Evolutionary conservation across 306 rosid genomes (phyloP), one percentile per base, ranked within the genome.

Genomic region (Mimosa pudica): DNA sequence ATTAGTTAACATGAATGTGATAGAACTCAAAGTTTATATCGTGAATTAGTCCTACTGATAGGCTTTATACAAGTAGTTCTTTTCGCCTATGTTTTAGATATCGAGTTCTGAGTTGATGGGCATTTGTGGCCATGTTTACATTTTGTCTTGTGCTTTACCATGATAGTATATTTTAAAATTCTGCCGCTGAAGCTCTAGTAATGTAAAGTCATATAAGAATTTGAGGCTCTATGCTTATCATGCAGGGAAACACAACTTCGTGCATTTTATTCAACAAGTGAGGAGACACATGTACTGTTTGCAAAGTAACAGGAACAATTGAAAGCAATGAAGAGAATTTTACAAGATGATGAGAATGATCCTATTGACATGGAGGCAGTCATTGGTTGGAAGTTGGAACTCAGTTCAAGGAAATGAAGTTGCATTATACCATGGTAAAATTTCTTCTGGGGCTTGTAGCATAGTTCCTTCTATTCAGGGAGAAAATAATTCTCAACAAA

Each of bases 221-320:
- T 38, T 35, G 48, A 24, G 72, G 63, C 66, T 10, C 24, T 42
- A 33, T 44, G 54, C 33, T 20, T 86, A 78, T 52, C 64, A 54
- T 82, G 85, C 88, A 94, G 98, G 85, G 98, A 94, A 86, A 89
- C 97, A 45, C 97, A 94, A 79, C 89, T 94, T 49, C 84, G 98
- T 52, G 86, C 98, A 75, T 94, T 94, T 87, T 94, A 94, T 87
- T 94, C 98, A 77, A 94, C 97, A 35, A 92, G 97, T 7, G 98
- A 91, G 85, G 97, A 89, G 92, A 94, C 92, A 76, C 93, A 94
- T 32, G 73, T 58, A 62, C 77, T 92, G 70, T 92, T 95, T 83
- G 86, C 88, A n/a, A 92, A 92, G 89, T 97, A 95, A 86, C 97
- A 95, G 83, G 96, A 92, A 82, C 97, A 95, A 82, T 84, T 95